Percentiles rank a stretch among this genome's conserved stretches.
Evolutionary conservation across 208 protist species (phyloP).

Genomic region (Strigomonas culicis): DNA sequence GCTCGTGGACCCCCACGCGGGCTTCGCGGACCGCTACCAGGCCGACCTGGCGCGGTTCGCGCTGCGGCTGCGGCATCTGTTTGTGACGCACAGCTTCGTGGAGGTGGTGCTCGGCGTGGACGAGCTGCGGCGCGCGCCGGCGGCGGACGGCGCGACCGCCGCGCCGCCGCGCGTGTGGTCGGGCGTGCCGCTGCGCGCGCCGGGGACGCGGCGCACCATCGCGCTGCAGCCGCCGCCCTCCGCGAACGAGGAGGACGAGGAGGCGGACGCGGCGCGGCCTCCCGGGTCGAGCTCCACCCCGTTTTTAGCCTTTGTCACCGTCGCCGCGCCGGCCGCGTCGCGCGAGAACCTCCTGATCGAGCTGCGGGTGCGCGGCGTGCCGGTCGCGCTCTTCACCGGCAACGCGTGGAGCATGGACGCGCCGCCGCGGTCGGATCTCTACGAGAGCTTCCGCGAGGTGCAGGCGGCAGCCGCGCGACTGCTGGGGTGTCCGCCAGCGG

Average conservation of each 20-base stretch:
- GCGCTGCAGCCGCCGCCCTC: neutral
- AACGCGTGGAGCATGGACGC: slow-evolving; percentile 55
- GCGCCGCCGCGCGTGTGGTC: slow-evolving; percentile 22
- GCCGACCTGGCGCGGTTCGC: slow-evolving; percentile 34
- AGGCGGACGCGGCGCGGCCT: neutral
- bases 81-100: slow-evolving; percentile 74
- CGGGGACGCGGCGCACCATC: neutral
- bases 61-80: slow-evolving; percentile 26
- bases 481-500: neutral
- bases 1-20: slow-evolving; percentile 15
- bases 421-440: slow-evolving; percentile 44
- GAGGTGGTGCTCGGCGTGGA: slow-evolving; percentile 49
- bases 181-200: slow-evolving; percentile 17
- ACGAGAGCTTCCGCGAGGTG: neutral
- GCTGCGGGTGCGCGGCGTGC: slow-evolving; percentile 25
- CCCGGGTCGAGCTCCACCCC: neutral
- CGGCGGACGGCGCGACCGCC: too few relatives aligned
- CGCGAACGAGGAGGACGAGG: neutral
- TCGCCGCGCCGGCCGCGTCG: slow-evolving; percentile 61
- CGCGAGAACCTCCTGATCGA: slow-evolving; percentile 65
- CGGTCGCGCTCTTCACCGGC: slow-evolving; percentile 57
- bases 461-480: slow-evolving; percentile 4
- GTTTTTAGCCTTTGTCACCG: slow-evolving; percentile 23
- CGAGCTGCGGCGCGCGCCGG: slow-evolving; percentile 18
- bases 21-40: slow-evolving; percentile 20